Evolutionary conservation across 177 flowering plant species (phyloP).

Genomic region (Vitis hybrid): DNA sequence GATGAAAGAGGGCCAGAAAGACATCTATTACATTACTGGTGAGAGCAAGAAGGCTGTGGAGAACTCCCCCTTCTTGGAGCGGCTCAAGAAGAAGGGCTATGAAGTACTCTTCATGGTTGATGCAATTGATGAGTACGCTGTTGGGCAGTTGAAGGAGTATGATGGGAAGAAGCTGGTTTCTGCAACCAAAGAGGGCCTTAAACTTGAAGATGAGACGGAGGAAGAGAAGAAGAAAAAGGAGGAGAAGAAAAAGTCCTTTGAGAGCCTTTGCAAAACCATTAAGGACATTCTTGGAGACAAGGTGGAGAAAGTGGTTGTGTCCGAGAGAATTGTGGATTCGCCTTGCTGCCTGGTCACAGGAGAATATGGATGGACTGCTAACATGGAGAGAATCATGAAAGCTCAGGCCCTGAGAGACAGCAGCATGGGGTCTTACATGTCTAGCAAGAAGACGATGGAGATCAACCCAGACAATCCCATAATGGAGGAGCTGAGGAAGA

Average conservation of each 20-base stretch:
- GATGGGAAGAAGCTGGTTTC: constrained; percentile 41
- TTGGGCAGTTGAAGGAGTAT: constrained; percentile 53
- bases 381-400: constrained; percentile 35
- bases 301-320: constrained; percentile 33
- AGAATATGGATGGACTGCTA: constrained; percentile 32
- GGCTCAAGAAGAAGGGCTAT: constrained; percentile 56
- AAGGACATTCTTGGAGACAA: constrained; percentile 32
- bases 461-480: constrained; percentile 33
- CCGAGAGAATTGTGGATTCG: constrained; percentile 29
- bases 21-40: constrained; percentile 61
- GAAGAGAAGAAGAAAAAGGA: constrained; percentile 32
- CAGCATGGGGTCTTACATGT: constrained; percentile 27
- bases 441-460: constrained; percentile 23
- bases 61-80: constrained; percentile 65
- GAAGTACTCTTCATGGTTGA: constrained; percentile 68
- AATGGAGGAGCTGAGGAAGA: constrained; percentile 36
- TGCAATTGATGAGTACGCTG: constrained; percentile 62
- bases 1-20: constrained; percentile 63
- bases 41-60: constrained; percentile 65
- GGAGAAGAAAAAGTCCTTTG: constrained; percentile 26
- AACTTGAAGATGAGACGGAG: constrained; percentile 27
- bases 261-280: constrained; percentile 29
- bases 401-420: constrained; percentile 31
- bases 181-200: constrained; percentile 35
- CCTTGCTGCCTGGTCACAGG: constrained; percentile 29